phyloP scores from a whole-genome alignment of 768 basidiomycete species.

The Boletus barrowsii region DNA sequence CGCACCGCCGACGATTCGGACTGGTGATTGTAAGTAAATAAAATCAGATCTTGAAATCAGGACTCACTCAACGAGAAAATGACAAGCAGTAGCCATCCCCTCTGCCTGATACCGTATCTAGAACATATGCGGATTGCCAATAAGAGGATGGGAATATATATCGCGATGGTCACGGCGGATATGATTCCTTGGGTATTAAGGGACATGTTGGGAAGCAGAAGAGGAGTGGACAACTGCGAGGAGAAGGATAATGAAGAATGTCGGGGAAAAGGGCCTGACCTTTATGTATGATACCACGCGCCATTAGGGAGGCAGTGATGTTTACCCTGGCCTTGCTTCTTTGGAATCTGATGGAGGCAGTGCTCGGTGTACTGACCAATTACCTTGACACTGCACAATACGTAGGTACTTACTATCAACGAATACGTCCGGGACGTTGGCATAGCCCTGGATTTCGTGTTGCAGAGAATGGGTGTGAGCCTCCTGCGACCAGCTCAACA shows the following conservation, averaged over 20 bases:
- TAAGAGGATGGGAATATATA: slow-evolving; percentile 55
- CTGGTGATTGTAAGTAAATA: slow-evolving; percentile 32
- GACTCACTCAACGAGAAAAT: slow-evolving; percentile 56
- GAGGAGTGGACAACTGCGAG: background rate
- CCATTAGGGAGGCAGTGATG: slow-evolving; percentile 19
- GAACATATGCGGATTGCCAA: slow-evolving; percentile 44
- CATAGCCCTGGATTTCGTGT: background rate
- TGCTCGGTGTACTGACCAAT: background rate
- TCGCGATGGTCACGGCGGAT: slow-evolving; percentile 55
- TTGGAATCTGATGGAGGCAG: slow-evolving; percentile 10
- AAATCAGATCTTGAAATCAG: background rate
- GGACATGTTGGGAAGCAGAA: slow-evolving; percentile 24
- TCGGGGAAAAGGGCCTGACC: background rate
- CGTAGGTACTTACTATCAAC: background rate
- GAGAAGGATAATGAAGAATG: background rate
- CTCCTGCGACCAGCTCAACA: background rate
- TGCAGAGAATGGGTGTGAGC: background rate
- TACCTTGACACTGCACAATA: background rate
- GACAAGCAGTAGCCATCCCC: slow-evolving; percentile 67
- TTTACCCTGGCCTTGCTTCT: background rate
- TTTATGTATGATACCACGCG: slow-evolving; percentile 21
- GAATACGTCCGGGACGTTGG: background rate
- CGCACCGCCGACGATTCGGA: slow-evolving; percentile 55
- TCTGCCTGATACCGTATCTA: slow-evolving; percentile 57
- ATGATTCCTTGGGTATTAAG: slow-evolving; percentile 47